Base-by-base conservation (phyloP, 1,284 basidiomycete genomes). In the Cryptococcus sp. region DNA sequence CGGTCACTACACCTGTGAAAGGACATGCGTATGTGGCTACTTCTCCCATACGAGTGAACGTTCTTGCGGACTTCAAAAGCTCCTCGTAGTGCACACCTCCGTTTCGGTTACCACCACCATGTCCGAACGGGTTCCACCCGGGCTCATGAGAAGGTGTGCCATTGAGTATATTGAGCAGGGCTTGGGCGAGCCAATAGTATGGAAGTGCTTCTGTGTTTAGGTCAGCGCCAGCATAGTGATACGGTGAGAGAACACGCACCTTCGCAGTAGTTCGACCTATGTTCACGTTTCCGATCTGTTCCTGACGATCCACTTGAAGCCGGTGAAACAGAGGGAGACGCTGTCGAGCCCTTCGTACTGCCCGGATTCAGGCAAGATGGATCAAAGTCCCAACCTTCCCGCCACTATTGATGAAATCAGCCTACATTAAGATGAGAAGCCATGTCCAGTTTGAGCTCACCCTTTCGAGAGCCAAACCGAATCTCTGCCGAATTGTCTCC, bases 321-420 rank as follows among this genome's bases (percentile, higher is more conserved):
- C 13, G 46, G 42, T 6, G 42, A 46, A 5, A 30, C 44, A 31
- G 30, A 15, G 14, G 34, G 15, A 37, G 50, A 46, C 5, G 35
- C 13, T 45, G 53, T 43, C 3, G 51, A n/a, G 7, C 53, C 34
- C 4, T 46, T 47, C 4, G 51, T 23, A 6, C 46, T 33, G 4
- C 46, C 48, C 15, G 58, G 64, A 30, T 36, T 55, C 5, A 57
- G 54, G 60, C 78, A 79, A 6, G 74, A 59, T 13, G 65, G 56
- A 59, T 80, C 79, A 57, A 76, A 74, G 59, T 78, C 76, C 78
- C 77, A 79, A 5, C 77, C 78, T 65, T 74, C 67, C 38, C 75
- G 65, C 78, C 78, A 79, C 71, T 77, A 13, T 23, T 6, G 14
- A 35, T 23, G 38, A 32, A n/a, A 42, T 14, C 35, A 37, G 49